Conservation (phyloP, 202 grass and related monocot genomes). For the Zizania palustris region DNA sequence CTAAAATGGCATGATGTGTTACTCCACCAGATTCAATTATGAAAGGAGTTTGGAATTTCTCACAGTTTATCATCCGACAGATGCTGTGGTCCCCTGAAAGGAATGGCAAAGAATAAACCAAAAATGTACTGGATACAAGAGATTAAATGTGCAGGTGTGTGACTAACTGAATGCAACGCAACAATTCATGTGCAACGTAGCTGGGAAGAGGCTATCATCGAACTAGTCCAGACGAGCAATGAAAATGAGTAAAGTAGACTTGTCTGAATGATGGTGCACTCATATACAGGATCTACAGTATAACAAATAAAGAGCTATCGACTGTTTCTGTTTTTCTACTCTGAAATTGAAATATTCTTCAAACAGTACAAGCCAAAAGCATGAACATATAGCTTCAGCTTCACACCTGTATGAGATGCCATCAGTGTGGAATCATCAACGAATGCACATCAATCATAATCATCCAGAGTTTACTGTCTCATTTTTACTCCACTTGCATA, state of each 20-base stretch:
- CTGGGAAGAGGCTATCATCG: background rate
- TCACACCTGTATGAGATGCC: background rate
- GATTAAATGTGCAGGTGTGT: background rate
- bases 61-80: background rate
- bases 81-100: background rate
- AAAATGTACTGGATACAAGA: background rate
- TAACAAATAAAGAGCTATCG: background rate
- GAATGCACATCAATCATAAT: background rate
- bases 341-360: conserved; percentile 7
- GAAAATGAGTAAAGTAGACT: background rate
- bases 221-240: background rate
- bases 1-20: background rate
- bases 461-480: no score
- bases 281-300: background rate
- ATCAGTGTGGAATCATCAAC: background rate
- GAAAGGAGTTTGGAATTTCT: background rate
- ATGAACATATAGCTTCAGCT: background rate
- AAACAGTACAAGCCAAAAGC: conserved; percentile 5
- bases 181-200: background rate
- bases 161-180: background rate
- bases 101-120: no score
- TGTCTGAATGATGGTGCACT: background rate
- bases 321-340: background rate
- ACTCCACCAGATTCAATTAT: background rate
- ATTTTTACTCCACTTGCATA: background rate